Evolutionary conservation across 164 flowering plant genomes (phyloP), one percentile per base, ranked within the genome.

Genomic region (Berberis vulgaris): DNA sequence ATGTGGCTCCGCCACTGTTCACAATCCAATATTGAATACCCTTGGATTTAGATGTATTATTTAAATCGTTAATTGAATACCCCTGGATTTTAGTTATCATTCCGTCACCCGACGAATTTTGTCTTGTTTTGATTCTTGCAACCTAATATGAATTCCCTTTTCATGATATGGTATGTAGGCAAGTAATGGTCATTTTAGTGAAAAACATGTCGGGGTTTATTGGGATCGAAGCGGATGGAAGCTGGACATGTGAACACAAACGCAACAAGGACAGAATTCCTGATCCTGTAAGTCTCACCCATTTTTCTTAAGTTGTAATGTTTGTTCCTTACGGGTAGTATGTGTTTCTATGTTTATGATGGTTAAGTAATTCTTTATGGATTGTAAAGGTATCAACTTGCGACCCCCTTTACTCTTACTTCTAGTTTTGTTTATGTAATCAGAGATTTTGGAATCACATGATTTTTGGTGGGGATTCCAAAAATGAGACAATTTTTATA

Each of bases 191-290:
- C 72, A 72, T 94, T 9, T 68, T 79, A 43, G 96, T 88, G 42
- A 84, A 81, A 80, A 84, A 87, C 75, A 69, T 83, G 6, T 65
- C 86, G 0, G 91, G 97, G 5, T 74, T 76, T 75, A 74, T 86
- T 13, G 75, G 86, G 2, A 45, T 81, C 13, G 81, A 78, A 54
- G 50, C 65, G 3, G 89, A 87, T 78, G 93, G 97, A 11, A 80
- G 74, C 66, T 94, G 98, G 98, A 73, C 76, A 65, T 80, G 80
- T 65, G 75, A 62, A 6, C 55, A 63, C 39, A 73, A 66, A 12
- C 82, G 72, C 64, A 81, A 75, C 72, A 66, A 69, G 7, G 80
- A 79, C 64, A 71, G 50, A 59, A 82, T 71, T 76, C 86, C 82
- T 13, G 79, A 88, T 74, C 98, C 96, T 62, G 98, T 93, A 69